phyloP scores from a whole-genome alignment of 768 basidiomycete genomes.

The Amanita phalloides region DNA sequence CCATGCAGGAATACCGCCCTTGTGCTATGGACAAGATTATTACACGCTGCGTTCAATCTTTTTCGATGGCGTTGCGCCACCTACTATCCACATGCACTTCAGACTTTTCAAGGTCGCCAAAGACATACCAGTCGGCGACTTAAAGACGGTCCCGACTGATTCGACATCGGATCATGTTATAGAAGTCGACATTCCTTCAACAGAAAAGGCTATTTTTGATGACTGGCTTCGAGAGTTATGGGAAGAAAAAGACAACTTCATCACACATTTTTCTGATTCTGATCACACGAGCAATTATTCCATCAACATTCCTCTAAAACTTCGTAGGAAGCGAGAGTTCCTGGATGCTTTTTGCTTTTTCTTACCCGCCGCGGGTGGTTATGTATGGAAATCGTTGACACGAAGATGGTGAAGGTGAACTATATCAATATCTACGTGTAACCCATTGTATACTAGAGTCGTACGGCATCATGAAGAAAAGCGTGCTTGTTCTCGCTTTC shows the following conservation, averaged over 20 bases:
- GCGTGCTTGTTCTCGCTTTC: slow-evolving; percentile 23
- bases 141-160: slow-evolving; percentile 17
- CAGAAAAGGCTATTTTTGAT: slow-evolving; percentile 64
- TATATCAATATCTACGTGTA: background rate
- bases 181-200: slow-evolving; percentile 41
- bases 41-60: slow-evolving; percentile 90
- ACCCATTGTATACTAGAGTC: background rate
- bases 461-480: slow-evolving; percentile 5
- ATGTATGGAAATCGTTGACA: slow-evolving; percentile 24
- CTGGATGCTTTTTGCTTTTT: slow-evolving; percentile 66
- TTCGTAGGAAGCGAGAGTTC: slow-evolving; percentile 44
- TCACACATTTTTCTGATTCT: slow-evolving; percentile 50
- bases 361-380: slow-evolving; percentile 41
- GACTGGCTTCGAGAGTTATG: slow-evolving; percentile 75
- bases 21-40: slow-evolving; percentile 77
- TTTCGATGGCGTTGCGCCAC: slow-evolving; percentile 70
- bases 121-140: slow-evolving; percentile 62
- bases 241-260: slow-evolving; percentile 73
- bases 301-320: slow-evolving; percentile 48
- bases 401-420: background rate
- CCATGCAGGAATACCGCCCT: slow-evolving; percentile 56
- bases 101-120: slow-evolving; percentile 60
- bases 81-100: slow-evolving; percentile 79
- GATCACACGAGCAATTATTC: slow-evolving; percentile 29
- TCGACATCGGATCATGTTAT: slow-evolving; percentile 17